These are phyloP conservation scores for Cladosporium sp. DNA, from an alignment of 2,329 filamentous ascomycete genomes.

Conservation along the genomic window DNA sequence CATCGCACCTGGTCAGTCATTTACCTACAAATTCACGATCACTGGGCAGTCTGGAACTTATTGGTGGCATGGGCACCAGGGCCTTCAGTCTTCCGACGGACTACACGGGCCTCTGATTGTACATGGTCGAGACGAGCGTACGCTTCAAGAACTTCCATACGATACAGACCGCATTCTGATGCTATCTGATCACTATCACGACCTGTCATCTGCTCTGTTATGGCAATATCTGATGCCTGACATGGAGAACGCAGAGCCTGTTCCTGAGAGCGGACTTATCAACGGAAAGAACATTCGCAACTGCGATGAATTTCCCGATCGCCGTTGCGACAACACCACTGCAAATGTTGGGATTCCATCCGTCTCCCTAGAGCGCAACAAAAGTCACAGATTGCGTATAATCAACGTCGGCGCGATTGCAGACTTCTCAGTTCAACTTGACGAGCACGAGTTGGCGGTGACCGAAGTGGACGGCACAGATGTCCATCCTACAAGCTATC, in stretches of 20 bases:
- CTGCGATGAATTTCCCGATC: constrained; percentile 33
- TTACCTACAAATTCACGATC: constrained; percentile 61
- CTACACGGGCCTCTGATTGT: constrained; percentile 59
- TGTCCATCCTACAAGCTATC: constrained; percentile 52
- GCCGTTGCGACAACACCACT: constrained; percentile 34
- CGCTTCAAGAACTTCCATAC: constrained; percentile 38
- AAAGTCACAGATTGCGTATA: constrained; percentile 57
- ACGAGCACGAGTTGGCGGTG: constrained; percentile 59
- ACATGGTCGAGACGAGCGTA: constrained; percentile 47
- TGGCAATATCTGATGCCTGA: constrained; percentile 51
- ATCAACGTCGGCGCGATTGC: constrained; percentile 63
- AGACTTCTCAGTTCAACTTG: constrained; percentile 62
- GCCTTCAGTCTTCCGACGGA: constrained; percentile 57
- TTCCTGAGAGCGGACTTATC: constrained; percentile 41
- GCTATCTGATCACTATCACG: constrained; percentile 66
- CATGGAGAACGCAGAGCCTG: constrained; percentile 54
- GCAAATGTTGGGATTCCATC: constrained; percentile 25
- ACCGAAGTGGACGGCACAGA: constrained; percentile 65
- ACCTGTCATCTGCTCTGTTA: constrained; percentile 45
- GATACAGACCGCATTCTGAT: constrained; percentile 58
- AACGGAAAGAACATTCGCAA: constrained; percentile 38
- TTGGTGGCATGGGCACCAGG: constrained; percentile 62
- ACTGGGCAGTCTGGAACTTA: constrained; percentile 41
- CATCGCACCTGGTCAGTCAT: constrained; percentile 53
- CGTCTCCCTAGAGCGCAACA: constrained; percentile 37